phyloP scores from a whole-genome alignment of 2,329 filamentous ascomycete genomes.

The Hymenoscyphus fraxineus region DNA sequence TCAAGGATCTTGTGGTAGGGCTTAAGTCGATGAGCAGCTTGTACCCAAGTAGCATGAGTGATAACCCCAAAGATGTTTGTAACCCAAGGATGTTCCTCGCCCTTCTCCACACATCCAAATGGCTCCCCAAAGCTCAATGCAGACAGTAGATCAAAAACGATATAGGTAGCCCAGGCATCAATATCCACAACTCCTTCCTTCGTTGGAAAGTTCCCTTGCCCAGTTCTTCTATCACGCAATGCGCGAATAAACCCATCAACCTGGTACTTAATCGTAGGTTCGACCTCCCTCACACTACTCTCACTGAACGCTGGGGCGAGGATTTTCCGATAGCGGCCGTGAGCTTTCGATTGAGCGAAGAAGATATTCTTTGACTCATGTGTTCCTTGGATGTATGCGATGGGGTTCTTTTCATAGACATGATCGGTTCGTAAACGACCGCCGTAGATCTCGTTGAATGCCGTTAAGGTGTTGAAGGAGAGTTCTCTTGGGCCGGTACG shows the following conservation, averaged over 20 bases:
- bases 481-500: background rate
- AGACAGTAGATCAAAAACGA: background rate
- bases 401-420: background rate
- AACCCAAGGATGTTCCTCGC: background rate
- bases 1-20: background rate
- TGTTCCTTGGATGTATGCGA: background rate
- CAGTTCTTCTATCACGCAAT: background rate
- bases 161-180: slow-evolving; percentile 1
- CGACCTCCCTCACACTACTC: background rate
- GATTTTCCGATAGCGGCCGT: background rate
- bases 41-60: background rate
- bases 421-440: background rate
- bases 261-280: background rate
- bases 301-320: background rate
- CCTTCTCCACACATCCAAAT: background rate
- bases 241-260: background rate
- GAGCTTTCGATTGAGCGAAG: background rate
- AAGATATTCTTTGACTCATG: background rate
- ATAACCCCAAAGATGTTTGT: slow-evolving; percentile 1
- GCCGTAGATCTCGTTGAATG: background rate
- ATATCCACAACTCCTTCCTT: background rate
- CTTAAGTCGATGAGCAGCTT: background rate
- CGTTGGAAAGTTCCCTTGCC: background rate
- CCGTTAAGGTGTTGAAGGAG: background rate
- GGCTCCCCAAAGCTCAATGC: background rate